Base-by-base conservation (phyloP, 768 basidiomycete species). In the Agaricus subrufescens region DNA sequence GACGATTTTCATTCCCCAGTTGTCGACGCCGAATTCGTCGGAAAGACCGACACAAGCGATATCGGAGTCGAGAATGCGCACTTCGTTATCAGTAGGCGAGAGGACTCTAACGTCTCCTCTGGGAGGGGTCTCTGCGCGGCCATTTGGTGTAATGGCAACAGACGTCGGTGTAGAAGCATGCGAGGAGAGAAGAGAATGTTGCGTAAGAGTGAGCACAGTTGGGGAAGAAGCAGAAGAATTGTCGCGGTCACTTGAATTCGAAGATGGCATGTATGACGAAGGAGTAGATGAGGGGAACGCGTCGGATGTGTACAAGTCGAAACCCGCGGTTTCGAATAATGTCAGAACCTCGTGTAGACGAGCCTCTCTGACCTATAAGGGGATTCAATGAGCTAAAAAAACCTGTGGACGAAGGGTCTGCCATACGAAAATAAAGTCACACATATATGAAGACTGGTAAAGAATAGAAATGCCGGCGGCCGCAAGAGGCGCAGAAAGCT, bases 401-500 rank as follows among this genome's bases (percentile, higher is more conserved):
- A 54, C 47, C 10, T 44, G 49, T 25, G 27, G 15, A 27, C 39
- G 25, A 59, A 38, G 45, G 12, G 34, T 53, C 57, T 26, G 23
- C 71, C 85, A 61, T 63, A 90, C 88, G 60, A 91, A 84, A 56
- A 91, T 87, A 65, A 87, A 91, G 68, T 91, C 89, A 62, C 87
- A 85, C 80, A 82, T 84, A 67, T 91, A 91, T 2, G 88, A 88
- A 4, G 87, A 89, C 65, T 89, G 87, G 67, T 91, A 92, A 12
- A 91, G 73, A 48, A 92, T 91, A 31, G 86, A 88, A 38, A 92
- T 89, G 2, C 87, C 87, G 38, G 85, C 86, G 11, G 82, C 84
- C 10, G 88, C 87, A 19, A 92, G 72, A 31, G 85, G 87, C 14
- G 86, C 84, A 23, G 90, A 90, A 31, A 92, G 74, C 64, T 91